A percentile compares a stretch with the other conserved stretches of the same genome.
These are phyloP conservation scores for Xylogone sp. DNA, from an alignment of 2,329 filamentous ascomycete genomes.

Conservation along the genomic window DNA sequence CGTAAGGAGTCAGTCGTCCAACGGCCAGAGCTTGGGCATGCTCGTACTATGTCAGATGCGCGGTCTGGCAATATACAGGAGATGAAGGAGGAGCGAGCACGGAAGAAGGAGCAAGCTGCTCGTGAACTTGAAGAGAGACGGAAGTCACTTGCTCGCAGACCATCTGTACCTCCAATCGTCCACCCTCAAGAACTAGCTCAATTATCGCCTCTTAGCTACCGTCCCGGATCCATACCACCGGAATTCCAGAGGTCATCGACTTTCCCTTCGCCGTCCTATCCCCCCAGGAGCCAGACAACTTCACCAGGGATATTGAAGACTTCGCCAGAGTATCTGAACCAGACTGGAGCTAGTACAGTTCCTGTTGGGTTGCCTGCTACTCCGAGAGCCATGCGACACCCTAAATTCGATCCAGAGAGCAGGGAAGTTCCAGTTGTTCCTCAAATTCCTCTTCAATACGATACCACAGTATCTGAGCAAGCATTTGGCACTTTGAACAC, in stretches of 20 bases:
- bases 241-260: constrained; percentile 18
- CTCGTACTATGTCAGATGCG: constrained; percentile 40
- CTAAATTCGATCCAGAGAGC: constrained; percentile 60
- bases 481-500: constrained; percentile 18
- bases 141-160: constrained; percentile 75
- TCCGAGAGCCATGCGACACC: constrained; percentile 83
- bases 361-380: constrained; percentile 83
- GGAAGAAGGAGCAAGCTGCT: constrained; percentile 71
- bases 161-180: constrained; percentile 75
- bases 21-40: constrained; percentile 13
- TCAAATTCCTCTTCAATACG: constrained; percentile 45
- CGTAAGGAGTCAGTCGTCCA: constrained; percentile 18
- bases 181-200: constrained; percentile 58
- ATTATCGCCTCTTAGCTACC: constrained; percentile 24
- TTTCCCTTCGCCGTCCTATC: constrained; percentile 30
- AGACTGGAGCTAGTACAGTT: constrained; percentile 42
- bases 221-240: constrained; percentile 16
- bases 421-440: constrained; percentile 55
- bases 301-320: constrained; percentile 30
- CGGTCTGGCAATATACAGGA: constrained; percentile 51
- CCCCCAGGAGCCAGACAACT: constrained; percentile 61
- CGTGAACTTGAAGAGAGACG: constrained; percentile 86
- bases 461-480: constrained; percentile 3
- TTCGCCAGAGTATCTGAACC: constrained; percentile 31
- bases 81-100: constrained; percentile 57